Percentiles rank a stretch among this genome's conserved stretches.
Evolutionary conservation across 208 protist species (phyloP).

Genomic region (Novymonas esmeraldas): DNA sequence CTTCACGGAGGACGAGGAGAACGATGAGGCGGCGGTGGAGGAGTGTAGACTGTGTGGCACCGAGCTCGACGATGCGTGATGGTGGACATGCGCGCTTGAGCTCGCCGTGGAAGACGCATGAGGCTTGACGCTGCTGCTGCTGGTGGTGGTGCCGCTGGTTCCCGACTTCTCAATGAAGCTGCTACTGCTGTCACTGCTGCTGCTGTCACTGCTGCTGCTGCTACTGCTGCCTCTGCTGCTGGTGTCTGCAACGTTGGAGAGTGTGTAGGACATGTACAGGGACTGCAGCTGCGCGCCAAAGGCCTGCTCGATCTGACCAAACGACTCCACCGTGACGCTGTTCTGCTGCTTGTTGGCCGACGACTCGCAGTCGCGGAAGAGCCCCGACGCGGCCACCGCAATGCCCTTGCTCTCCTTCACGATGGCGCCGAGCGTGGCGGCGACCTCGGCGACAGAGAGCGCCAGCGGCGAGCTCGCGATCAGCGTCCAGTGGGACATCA

Average conservation of each 20-base stretch:
- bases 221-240: slow-evolving; percentile 8
- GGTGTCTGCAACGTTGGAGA: slow-evolving; percentile 5
- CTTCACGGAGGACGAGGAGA: too few species aligned
- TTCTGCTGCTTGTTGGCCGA: slow-evolving; percentile 26
- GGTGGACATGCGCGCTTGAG: too few species aligned
- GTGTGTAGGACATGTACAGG: slow-evolving; percentile 40
- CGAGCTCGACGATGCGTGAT: too few species aligned
- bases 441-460: slow-evolving; percentile 50
- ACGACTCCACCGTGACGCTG: slow-evolving; percentile 33
- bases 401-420: slow-evolving; percentile 41
- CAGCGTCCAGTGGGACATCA: slow-evolving; percentile 56
- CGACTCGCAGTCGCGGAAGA: slow-evolving; percentile 33
- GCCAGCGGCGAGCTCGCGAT: slow-evolving; percentile 47
- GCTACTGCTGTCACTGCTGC: too few species aligned
- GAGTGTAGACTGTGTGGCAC: too few species aligned
- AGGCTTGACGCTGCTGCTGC: too few species aligned
- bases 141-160: too few species aligned
- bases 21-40: too few species aligned
- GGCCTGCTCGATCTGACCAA: slow-evolving; percentile 32
- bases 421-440: slow-evolving; percentile 32
- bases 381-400: slow-evolving; percentile 11
- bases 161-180: too few species aligned
- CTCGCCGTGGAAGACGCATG: too few species aligned
- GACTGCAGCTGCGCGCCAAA: slow-evolving; percentile 43
- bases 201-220: slow-evolving; percentile 7